These are phyloP conservation scores for Fusarium drepaniforme DNA, from an alignment of 2,329 filamentous ascomycete species.

Conservation along the genomic window DNA sequence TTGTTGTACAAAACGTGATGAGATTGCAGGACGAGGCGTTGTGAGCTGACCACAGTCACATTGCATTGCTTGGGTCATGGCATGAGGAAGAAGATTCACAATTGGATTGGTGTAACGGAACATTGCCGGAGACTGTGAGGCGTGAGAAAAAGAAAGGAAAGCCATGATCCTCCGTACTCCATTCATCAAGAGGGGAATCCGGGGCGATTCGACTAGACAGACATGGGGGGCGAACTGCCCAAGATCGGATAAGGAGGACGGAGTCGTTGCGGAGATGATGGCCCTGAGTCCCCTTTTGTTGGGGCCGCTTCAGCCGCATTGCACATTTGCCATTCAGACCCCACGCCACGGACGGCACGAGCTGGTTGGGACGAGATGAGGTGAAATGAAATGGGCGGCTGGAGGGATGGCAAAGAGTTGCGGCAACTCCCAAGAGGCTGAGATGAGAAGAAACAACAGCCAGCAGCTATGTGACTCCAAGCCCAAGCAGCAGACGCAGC, in stretches of 20 bases:
- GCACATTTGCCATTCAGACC: background rate
- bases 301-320: conserved; percentile 15
- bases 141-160: conserved; percentile 22
- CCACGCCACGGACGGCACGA: background rate
- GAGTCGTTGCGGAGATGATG: conserved; percentile 4
- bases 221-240: background rate
- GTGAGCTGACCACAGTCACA: background rate
- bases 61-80: conserved; percentile 4
- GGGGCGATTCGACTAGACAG: conserved; percentile 4
- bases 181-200: conserved; percentile 11
- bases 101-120: conserved; percentile 1
- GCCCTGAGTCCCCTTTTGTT: conserved; percentile 16
- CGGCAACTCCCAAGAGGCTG: background rate
- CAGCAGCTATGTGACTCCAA: conserved; percentile 10
- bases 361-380: background rate
- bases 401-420: background rate
- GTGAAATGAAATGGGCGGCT: background rate
- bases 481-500: conserved; percentile 10
- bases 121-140: background rate
- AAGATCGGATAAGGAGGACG: conserved; percentile 2
- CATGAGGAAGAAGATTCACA: conserved; percentile 16
- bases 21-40: conserved; percentile 21
- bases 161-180: background rate
- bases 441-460: conserved; percentile 1
- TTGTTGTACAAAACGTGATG: conserved; percentile 18